Evolutionary conservation across 2,329 filamentous ascomycete genomes (phyloP).

Genomic region (Lasiodiplodia gonubiensis): DNA sequence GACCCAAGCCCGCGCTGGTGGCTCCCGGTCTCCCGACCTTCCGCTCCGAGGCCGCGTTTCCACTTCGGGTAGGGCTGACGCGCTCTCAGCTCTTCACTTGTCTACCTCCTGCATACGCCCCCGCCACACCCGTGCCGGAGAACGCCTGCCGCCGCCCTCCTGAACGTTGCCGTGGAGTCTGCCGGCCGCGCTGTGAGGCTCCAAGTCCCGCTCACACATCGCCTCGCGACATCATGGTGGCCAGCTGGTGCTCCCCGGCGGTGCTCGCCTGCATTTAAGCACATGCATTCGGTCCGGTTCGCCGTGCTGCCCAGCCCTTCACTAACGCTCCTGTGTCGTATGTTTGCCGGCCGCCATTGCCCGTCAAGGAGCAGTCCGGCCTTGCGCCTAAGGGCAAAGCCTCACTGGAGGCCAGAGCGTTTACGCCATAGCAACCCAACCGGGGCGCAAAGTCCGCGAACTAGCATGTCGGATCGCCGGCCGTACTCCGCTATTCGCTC

Average conservation of each 20-base stretch:
- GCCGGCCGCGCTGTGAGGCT: background rate
- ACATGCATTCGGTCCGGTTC: conserved; percentile 18
- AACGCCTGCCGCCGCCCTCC: background rate
- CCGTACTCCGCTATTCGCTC: background rate
- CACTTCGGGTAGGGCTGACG: background rate
- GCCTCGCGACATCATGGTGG: background rate
- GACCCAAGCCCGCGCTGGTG: conserved; percentile 1
- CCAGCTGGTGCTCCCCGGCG: conserved; percentile 8
- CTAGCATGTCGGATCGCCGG: background rate
- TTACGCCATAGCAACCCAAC: background rate
- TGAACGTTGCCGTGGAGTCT: background rate
- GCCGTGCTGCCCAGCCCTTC: background rate
- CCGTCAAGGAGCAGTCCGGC: background rate
- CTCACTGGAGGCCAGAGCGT: background rate
- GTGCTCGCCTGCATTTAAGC: background rate
- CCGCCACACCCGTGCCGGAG: background rate
- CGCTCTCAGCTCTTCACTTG: background rate
- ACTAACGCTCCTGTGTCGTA: conserved; percentile 16
- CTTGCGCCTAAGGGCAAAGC: background rate
- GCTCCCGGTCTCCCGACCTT: background rate
- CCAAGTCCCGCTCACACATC: background rate
- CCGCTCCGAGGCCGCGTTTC: background rate
- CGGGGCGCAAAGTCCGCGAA: conserved; percentile 4
- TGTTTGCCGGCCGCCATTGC: background rate
- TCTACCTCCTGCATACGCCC: background rate